Base-by-base conservation (phyloP, 306 rosid species). In the Dryas drummondii region DNA sequence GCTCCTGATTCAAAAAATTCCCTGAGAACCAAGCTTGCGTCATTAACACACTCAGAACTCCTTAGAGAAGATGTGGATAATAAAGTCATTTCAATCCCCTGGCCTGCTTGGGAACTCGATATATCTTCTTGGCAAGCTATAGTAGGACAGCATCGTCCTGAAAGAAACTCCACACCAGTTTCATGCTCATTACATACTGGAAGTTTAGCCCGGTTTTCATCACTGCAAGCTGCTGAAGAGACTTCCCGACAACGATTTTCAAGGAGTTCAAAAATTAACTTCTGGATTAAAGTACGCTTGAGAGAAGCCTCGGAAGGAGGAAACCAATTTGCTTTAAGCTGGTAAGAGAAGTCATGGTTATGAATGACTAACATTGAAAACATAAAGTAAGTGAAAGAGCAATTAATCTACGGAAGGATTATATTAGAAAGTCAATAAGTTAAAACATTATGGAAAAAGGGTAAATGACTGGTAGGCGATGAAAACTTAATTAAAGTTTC, bases 311-410 rank as follows among this genome's bases (percentile, higher is more conserved):
- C 98, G 1, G 89, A 82, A 53, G 98, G 97, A 11, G 66, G 88
- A 88, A 94, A 94, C 98, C 98, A 94, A 77, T 90, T 79, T 80
- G 77, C 86, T 82, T 80, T 86, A 45, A 94, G 98, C 98, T 94
- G 94, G 79, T 74, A 72, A 41, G 77, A 72, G 47, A 80, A 78
- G 4, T 22, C 26, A 67, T 37, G 10, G 47, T 48, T 48, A 47
- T n/a, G 7, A 7, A 47, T 32, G 6, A 47, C 50, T 14, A 59
- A 26, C 27, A 32, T 32, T 47, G 22, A 45, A 10, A 80, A 37
- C 57, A 50, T 48, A 66, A 78, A 32, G 61, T 5, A 47, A 60
- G 66, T 41, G 60, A 76, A 80, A 59, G 50, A 45, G 48, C 32
- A 77, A 50, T 27, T 7, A 64, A 60, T 17, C 26, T 44, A 37